Conservation (phyloP, 345 rosid genomes). For the Microcos paniculata region DNA sequence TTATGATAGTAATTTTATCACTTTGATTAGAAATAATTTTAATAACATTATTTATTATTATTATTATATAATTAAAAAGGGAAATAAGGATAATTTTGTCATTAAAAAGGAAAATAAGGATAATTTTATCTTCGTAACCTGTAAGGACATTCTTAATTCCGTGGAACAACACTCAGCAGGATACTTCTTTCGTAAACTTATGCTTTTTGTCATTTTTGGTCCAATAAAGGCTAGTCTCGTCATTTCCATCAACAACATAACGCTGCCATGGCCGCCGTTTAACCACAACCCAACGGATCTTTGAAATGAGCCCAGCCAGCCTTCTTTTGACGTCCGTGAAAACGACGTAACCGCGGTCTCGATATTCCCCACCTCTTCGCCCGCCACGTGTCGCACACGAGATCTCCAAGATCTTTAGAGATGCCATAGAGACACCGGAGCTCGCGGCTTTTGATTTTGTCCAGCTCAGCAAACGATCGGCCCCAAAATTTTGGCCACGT, state of each 20-base stretch:
- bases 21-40: too few species aligned
- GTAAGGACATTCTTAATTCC: too few species aligned
- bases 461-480: constrained; percentile 34
- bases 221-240: neutral
- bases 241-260: neutral
- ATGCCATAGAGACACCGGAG: neutral
- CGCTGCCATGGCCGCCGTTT: neutral
- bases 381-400: constrained; percentile 21
- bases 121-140: too few species aligned
- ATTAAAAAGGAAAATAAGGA: too few species aligned
- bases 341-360: neutral
- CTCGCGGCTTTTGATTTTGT: constrained; percentile 45
- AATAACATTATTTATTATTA: too few species aligned
- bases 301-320: neutral
- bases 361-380: neutral
- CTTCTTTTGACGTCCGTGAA: constrained; percentile 13
- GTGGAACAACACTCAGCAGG: too few species aligned
- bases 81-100: too few species aligned
- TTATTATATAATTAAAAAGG: too few species aligned
- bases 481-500: constrained; percentile 23
- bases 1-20: too few species aligned
- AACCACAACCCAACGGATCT: neutral
- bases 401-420: constrained; percentile 25
- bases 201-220: neutral
- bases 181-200: too few species aligned